A percentile compares a stretch with the other conserved stretches of the same genome.
Conservation (phyloP, 495 filamentous ascomycete species). For the Haplographium delicatum region DNA sequence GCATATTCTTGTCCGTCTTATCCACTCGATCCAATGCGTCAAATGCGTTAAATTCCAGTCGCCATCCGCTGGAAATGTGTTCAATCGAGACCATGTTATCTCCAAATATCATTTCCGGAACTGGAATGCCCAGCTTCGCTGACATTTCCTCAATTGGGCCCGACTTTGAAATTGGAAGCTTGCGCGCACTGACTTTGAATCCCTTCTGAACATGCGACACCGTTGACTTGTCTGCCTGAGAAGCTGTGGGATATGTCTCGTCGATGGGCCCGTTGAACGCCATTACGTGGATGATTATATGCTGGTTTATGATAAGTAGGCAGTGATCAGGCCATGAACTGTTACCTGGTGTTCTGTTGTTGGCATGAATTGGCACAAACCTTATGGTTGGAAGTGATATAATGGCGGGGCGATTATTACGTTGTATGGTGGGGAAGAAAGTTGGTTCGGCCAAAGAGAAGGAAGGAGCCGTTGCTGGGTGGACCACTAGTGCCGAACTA, state of each 20-base stretch:
- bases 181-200: conserved; percentile 71
- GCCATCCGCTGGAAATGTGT: conserved; percentile 65
- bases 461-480: neutral
- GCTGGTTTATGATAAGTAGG: no score
- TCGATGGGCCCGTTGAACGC: conserved; percentile 33
- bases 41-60: conserved; percentile 72
- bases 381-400: neutral
- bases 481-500: neutral
- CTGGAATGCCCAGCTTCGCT: conserved; percentile 68
- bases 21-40: conserved; percentile 86
- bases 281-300: conserved; percentile 2
- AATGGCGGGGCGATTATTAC: conserved; percentile 4
- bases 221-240: conserved; percentile 33
- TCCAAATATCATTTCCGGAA: conserved; percentile 98
- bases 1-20: conserved; percentile 83
- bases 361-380: neutral
- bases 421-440: conserved; percentile 5
- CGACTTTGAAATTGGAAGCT: conserved; percentile 87
- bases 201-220: conserved; percentile 46
- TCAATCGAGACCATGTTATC: conserved; percentile 78
- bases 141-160: conserved; percentile 86
- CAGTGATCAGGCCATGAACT: neutral
- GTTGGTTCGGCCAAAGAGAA: neutral
- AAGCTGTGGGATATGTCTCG: conserved; percentile 34
- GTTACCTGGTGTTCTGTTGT: neutral